Conservation (phyloP, 352 stramenopile genomes). For the Phytopythium boreale region DNA sequence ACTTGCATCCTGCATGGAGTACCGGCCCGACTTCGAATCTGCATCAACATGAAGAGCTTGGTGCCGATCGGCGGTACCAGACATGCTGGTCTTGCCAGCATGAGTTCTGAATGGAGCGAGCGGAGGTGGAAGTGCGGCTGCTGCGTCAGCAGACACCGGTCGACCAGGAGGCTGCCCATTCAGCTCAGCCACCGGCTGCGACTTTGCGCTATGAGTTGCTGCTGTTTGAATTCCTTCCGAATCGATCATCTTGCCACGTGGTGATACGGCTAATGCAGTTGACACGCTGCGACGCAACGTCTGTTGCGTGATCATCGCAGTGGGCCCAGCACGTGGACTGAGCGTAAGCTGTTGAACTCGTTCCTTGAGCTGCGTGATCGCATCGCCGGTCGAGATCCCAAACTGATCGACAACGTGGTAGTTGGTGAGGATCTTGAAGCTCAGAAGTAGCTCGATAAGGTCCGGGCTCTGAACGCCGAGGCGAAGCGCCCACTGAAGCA, state of each 20-base stretch:
- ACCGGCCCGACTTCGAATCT: not conserved
- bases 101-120: not conserved
- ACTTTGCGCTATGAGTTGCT: not conserved
- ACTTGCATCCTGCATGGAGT: not conserved
- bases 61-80: not conserved
- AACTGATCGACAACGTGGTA: constrained; percentile 28
- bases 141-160: not conserved
- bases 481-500: constrained; percentile 46
- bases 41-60: not conserved
- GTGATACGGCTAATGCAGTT: not conserved
- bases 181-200: not conserved
- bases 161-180: not conserved
- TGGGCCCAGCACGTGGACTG: no score
- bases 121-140: not conserved
- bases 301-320: not conserved
- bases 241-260: not conserved
- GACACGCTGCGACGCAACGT: not conserved
- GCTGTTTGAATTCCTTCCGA: not conserved
- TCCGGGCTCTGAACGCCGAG: constrained; percentile 8
- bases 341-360: not conserved
- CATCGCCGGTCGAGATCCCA: constrained; percentile 31
- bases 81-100: not conserved
- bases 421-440: constrained; percentile 8
- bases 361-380: constrained; percentile 10
- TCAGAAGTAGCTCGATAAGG: constrained; percentile 12